Evolutionary conservation across 805 yeast genomes (phyloP), one percentile per base, ranked within the genome.

Genomic region (Pichia kluyveri): DNA sequence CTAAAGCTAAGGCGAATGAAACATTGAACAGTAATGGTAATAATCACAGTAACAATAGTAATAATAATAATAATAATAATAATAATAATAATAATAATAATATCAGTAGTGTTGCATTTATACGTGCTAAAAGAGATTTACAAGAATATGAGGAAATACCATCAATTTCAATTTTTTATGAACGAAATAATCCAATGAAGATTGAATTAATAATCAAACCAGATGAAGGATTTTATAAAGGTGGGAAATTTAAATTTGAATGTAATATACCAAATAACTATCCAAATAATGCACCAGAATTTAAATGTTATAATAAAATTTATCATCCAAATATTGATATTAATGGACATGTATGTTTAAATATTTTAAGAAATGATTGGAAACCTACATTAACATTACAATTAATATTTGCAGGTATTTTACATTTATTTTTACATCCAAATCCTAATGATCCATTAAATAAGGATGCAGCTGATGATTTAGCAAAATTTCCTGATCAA

Each of bases 351-450:
- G 86, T 91, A 7, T 91, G 99, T 61, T 72, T 91, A 51, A 91
- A 91, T 61, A 90, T 91, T 36, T 70, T 91, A 50, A 71, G 98
- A 56, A 96, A 90, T 62, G 98, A 91, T 63, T 91, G 99, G 99
- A 81, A 89, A 30, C 98, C 99, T 0, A 96, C 89, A 0, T 70
- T 91, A 55, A 86, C 84, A 50, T 68, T 91, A 59, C 87, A 85
- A 60, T 74, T 90, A 6, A 81, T 91, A 9, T 72, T 90, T 48
- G 82, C 90, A 38, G 98, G 99, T 0, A 71, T 91, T 46, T 77
- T 89, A 58, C 89, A 83, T 60, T 72, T 91, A 51, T 89, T 91
- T 56, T 68, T 87, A 46, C 97, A 91, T 56, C 96, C 97, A 8
- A 91, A 88, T 61, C 83, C 95, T 1, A 82, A 80, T 52, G 98